Evolutionary conservation across 371 early-diverging fungal species (phyloP), one percentile per base, ranked within the genome.

Genomic region (Gilbertella persicaria): DNA sequence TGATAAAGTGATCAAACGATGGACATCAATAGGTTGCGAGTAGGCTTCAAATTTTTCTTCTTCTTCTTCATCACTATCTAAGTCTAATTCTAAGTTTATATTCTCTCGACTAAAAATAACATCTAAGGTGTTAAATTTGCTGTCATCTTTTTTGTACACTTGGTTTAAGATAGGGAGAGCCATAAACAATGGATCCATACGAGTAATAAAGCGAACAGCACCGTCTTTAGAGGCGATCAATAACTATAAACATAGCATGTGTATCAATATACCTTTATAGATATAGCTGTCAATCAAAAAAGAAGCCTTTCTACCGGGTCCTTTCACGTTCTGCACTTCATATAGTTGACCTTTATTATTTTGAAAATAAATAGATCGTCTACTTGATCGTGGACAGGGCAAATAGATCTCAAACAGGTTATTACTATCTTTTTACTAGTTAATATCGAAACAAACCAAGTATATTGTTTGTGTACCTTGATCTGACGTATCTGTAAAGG

Each of bases 301-400:
- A n/a, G 51, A 20, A 20, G 49, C 49, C 41, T 64, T 64, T 16
- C 65, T 42, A 16, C 65, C 65, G n/a, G 55, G 58, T 3, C 55
- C 56, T 13, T 60, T 53, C 5, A 65, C 56, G 41, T 52, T 50
- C 49, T 65, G 60, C 14, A 60, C 33, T 26, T 65, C 65, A 21
- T 52, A 65, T 7, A 65, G 26, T 30, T 48, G 37, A 8, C 56
- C 47, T 23, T 53, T 42, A n/a, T 55, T 33, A 26, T 56, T 56
- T 23, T 44, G 37, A 28, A 60, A 49, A 41, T 65, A 65, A 35
- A 60, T 25, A 12, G 60, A 50, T 30, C 57, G 42, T 58, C 41
- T 42, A 45, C 45, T 59, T 21, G 65, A 65, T 53, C 60, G 46
- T 33, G 65, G 65, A 41, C 60, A 60, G 16, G 65, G 65, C 14